Evolutionary conservation across 2,329 filamentous ascomycete genomes (phyloP).

Genomic region (Capronia americana): DNA sequence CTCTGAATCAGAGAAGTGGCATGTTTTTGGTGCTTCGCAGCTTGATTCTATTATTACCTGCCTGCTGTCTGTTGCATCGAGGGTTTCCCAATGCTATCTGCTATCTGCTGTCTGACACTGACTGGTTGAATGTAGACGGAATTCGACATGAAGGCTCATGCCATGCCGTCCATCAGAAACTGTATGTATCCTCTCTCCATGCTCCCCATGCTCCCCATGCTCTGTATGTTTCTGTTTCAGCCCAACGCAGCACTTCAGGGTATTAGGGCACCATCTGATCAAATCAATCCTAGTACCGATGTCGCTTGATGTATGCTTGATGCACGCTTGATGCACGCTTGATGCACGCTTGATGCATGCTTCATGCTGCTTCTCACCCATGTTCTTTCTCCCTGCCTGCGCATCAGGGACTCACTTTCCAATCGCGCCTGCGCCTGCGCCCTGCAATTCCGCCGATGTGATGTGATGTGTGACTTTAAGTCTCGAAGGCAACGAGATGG

Average conservation of each 20-base stretch:
- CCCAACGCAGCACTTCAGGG: not conserved
- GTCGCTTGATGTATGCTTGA: not conserved
- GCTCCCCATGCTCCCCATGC: not conserved
- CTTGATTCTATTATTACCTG: not conserved
- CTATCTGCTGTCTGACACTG: not conserved
- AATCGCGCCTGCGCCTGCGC: too few relatives aligned
- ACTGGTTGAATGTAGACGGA: not conserved
- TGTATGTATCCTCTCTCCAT: not conserved
- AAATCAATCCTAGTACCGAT: not conserved
- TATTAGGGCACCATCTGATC: not conserved
- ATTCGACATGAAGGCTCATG: not conserved
- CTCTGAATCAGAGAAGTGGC: not conserved
- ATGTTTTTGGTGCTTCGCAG: not conserved
- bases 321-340: not conserved
- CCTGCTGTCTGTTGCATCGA: not conserved
- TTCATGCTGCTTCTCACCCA: not conserved
- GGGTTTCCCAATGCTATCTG: not conserved
- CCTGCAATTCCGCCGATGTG: too few relatives aligned
- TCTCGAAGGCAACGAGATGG: slow-evolving; percentile 43
- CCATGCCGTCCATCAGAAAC: not conserved
- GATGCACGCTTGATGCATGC: not conserved
- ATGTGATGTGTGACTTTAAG: not conserved
- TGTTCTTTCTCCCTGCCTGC: too few relatives aligned
- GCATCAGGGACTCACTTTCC: too few relatives aligned
- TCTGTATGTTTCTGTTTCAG: not conserved